A percentile compares a stretch with the other conserved stretches of the same genome.
Conservation (phyloP, 2,329 filamentous ascomycete genomes). For the Calonectria leucothoes region DNA sequence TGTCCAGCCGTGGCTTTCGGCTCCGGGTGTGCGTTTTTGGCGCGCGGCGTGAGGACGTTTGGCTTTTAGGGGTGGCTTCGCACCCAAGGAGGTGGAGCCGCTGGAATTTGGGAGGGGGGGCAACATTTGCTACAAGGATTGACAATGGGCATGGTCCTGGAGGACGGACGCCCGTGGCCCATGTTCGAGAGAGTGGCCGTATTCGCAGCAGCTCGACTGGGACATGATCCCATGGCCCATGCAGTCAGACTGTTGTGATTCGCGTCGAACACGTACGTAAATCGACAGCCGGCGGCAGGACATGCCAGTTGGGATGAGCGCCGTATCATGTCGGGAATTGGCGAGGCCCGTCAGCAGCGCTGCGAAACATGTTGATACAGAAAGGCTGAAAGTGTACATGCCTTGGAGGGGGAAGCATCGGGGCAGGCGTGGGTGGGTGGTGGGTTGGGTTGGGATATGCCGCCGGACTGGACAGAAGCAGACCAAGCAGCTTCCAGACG, state of each 20-base stretch:
- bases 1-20: conserved; percentile 37
- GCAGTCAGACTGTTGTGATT: conserved; percentile 30
- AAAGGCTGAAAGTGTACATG: conserved; percentile 14
- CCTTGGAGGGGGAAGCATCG: conserved; percentile 25
- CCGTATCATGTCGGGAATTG: conserved; percentile 15
- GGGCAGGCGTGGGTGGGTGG: conserved; percentile 17
- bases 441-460: conserved; percentile 25
- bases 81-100: conserved; percentile 24
- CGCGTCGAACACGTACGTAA: conserved; percentile 21
- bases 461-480: conserved; percentile 28
- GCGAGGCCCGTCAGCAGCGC: conserved; percentile 27
- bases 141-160: conserved; percentile 17
- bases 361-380: conserved; percentile 21
- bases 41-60: conserved; percentile 32
- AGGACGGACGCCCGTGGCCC: conserved; percentile 17
- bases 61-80: conserved; percentile 40
- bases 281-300: neutral
- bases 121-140: conserved; percentile 29
- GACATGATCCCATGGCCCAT: conserved; percentile 28
- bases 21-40: conserved; percentile 35
- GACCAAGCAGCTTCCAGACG: neutral
- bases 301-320: neutral
- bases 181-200: conserved; percentile 15
- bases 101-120: conserved; percentile 24
- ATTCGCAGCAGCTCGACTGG: conserved; percentile 4